Conservation (phyloP, 495 filamentous ascomycete genomes). For the Daldinia concentrica region DNA sequence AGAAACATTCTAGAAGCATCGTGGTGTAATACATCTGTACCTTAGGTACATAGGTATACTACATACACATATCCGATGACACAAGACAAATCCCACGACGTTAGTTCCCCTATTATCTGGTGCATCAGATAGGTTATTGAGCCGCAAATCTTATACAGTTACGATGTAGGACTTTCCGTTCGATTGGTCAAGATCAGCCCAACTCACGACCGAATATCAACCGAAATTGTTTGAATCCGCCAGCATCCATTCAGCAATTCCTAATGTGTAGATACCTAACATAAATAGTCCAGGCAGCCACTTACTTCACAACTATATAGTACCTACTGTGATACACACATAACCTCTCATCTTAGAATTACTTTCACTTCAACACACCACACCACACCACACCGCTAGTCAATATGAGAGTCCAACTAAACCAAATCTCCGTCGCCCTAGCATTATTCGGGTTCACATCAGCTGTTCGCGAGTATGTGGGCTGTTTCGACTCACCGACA, state of each 20-base stretch:
- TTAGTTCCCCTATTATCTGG: not conserved
- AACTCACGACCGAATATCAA: not conserved
- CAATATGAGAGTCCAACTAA: constrained; percentile 13
- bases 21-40: not conserved
- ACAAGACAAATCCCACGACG: not conserved
- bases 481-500: constrained; percentile 17
- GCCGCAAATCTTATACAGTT: not conserved
- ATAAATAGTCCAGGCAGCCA: not conserved
- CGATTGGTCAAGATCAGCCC: not conserved
- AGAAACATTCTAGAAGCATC: not conserved
- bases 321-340: not conserved
- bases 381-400: not conserved
- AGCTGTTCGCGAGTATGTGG: constrained; percentile 10
- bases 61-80: not conserved
- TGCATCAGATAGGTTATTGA: not conserved
- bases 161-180: not conserved
- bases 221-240: not conserved
- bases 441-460: constrained; percentile 6
- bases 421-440: not conserved
- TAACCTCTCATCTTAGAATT: not conserved
- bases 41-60: no score
- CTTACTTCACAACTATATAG: not conserved
- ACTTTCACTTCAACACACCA: not conserved
- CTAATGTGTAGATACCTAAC: not conserved
- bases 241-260: not conserved